A percentile compares a stretch with the other conserved stretches of the same genome.
These are phyloP conservation scores for Blastocystis hominis DNA, from an alignment of 352 stramenopile genomes.

Conservation along the genomic window DNA sequence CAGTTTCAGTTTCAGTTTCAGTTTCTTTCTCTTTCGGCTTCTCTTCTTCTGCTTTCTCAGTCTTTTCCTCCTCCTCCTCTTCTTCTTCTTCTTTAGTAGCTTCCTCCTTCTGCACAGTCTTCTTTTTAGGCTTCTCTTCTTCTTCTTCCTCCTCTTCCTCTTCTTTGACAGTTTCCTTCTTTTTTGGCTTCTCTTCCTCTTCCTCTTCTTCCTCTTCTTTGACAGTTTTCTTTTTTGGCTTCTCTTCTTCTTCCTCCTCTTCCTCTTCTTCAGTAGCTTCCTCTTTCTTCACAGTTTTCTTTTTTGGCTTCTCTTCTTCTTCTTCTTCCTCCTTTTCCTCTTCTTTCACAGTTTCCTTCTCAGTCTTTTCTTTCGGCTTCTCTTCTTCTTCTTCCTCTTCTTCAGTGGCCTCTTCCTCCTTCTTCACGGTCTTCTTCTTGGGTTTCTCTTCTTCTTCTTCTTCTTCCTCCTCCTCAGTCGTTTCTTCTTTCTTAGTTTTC, in stretches of 20 bases:
- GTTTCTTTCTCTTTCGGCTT: neutral
- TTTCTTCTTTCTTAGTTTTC: neutral
- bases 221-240: neutral
- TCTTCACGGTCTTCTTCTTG: neutral
- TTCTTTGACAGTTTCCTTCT: neutral
- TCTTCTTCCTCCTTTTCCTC: neutral
- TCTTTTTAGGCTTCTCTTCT: neutral
- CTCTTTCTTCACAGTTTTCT: neutral
- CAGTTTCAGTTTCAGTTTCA: neutral
- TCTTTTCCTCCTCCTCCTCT: neutral
- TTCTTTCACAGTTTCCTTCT: neutral
- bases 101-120: neutral
- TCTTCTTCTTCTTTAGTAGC: neutral
- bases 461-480: neutral
- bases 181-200: neutral
- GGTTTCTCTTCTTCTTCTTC: neutral
- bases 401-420: neutral
- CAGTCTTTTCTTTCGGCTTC: neutral
- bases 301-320: neutral
- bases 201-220: neutral
- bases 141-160: neutral
- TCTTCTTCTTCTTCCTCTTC: neutral
- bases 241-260: neutral
- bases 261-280: neutral
- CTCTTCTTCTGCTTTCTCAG: neutral